phyloP scores from a whole-genome alignment of 192 early-diverging fungal genomes.

The Entomortierella chlamydospora region DNA sequence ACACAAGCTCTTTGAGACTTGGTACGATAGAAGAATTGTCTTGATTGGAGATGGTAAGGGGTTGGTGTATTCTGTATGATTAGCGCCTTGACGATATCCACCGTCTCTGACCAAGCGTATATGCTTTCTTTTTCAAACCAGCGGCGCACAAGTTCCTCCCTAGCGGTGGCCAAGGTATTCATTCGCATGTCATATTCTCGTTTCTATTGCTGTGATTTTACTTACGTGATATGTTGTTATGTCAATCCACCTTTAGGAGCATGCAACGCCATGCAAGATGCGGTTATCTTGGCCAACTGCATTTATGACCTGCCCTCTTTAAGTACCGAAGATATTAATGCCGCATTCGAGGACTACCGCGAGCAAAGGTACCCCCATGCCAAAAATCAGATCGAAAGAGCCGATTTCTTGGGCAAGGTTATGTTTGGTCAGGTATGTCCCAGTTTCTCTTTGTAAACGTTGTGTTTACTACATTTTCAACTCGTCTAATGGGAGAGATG shows the following conservation, averaged over 20 bases:
- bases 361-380: neutral
- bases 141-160: too few relatives aligned
- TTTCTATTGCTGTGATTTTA: neutral
- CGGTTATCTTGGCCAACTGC: conserved; percentile 5
- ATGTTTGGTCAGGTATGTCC: conserved; percentile 3
- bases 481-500: too few relatives aligned
- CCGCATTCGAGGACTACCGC: neutral
- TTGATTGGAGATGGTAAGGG: conserved; percentile 8
- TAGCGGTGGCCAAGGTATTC: neutral
- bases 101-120: too few relatives aligned
- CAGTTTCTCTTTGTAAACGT: too few relatives aligned
- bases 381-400: neutral
- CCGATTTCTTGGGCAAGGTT: neutral
- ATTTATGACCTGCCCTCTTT: neutral
- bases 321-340: neutral
- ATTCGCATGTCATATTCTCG: neutral
- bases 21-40: neutral
- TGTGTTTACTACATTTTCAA: too few relatives aligned
- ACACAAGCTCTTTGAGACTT: neutral
- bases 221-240: too few relatives aligned
- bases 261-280: conserved; percentile 3
- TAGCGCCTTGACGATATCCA: too few relatives aligned
- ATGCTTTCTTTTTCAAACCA: too few relatives aligned
- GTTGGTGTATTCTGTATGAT: neutral
- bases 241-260: conserved; percentile 2